Evolutionary conservation across 2,329 filamentous ascomycete genomes (phyloP).

Genomic region (Stagonosporopsis vannaccii): DNA sequence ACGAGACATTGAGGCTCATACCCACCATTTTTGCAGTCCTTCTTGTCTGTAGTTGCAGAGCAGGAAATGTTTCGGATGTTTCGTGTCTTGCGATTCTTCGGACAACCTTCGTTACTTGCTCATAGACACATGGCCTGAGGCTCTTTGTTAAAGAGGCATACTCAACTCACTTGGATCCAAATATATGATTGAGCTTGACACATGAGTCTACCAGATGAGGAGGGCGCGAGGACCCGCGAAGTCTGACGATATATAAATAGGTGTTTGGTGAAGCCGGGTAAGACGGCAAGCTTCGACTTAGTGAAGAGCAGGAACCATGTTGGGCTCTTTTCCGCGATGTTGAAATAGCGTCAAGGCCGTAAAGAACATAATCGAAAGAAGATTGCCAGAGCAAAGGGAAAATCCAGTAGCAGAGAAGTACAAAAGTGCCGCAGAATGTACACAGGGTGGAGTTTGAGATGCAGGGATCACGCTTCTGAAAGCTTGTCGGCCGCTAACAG

Average conservation of each 20-base stretch:
- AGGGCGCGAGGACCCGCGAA: background rate
- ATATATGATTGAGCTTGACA: too few relatives aligned
- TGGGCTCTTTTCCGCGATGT: background rate
- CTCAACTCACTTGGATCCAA: too few relatives aligned
- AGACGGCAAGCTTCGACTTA: slow-evolving; percentile 12
- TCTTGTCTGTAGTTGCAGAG: too few relatives aligned
- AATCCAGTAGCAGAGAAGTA: background rate
- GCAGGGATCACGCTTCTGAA: slow-evolving; percentile 21
- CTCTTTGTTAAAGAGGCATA: too few relatives aligned
- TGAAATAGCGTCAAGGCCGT: background rate
- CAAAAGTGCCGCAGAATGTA: background rate
- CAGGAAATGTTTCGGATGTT: too few relatives aligned
- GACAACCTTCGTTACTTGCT: too few relatives aligned
- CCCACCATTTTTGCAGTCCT: too few relatives aligned
- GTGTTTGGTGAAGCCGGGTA: slow-evolving; percentile 3
- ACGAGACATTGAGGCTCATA: too few relatives aligned
- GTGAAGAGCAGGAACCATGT: slow-evolving; percentile 2
- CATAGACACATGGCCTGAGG: too few relatives aligned
- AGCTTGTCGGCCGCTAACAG: slow-evolving; percentile 21
- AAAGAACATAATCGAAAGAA: background rate
- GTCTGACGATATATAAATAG: background rate
- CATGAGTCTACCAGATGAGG: too few relatives aligned
- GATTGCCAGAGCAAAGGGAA: background rate
- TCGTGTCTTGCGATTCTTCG: too few relatives aligned
- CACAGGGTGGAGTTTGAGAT: slow-evolving; percentile 4